Percentiles rank a stretch among this genome's conserved stretches.
phyloP scores from a whole-genome alignment of 1,139 yeast species.

The Casaregolazyma lundiana region DNA sequence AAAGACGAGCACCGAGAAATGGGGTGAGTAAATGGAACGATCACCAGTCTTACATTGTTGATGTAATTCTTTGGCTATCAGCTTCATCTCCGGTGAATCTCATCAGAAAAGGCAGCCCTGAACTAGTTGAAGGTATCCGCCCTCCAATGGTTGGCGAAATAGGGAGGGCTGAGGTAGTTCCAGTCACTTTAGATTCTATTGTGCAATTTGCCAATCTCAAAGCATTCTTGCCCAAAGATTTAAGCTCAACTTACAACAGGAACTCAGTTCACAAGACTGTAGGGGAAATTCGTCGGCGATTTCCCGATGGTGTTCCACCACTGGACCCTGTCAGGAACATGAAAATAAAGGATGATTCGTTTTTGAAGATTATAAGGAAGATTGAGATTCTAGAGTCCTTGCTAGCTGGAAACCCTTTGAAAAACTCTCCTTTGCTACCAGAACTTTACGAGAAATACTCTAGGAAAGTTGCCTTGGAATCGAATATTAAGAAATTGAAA shows the following conservation, averaged over 20 bases:
- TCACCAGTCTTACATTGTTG: slow-evolving; percentile 84
- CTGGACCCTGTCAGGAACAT: slow-evolving; percentile 88
- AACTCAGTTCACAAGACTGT: slow-evolving; percentile 72
- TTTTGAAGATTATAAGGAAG: slow-evolving; percentile 64
- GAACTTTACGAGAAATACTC: slow-evolving; percentile 58
- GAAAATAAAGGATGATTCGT: slow-evolving; percentile 82
- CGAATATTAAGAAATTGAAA: slow-evolving; percentile 56
- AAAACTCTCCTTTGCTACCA: slow-evolving; percentile 60
- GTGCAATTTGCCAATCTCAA: slow-evolving; percentile 73
- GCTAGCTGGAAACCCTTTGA: slow-evolving; percentile 63
- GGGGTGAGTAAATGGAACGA: slow-evolving; percentile 47
- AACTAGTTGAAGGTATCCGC: slow-evolving; percentile 79
- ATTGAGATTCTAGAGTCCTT: slow-evolving; percentile 77
- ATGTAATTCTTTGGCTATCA: slow-evolving; percentile 62
- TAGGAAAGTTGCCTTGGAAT: slow-evolving; percentile 56
- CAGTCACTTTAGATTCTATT: slow-evolving; percentile 77
- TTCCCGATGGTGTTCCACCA: slow-evolving; percentile 84
- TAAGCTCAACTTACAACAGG: slow-evolving; percentile 65
- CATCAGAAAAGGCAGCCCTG: slow-evolving; percentile 51
- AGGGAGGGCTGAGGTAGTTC: slow-evolving; percentile 71
- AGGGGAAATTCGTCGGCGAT: slow-evolving; percentile 71
- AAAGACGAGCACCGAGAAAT: slow-evolving; percentile 43
- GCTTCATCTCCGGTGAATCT: slow-evolving; percentile 55
- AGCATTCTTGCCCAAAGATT: slow-evolving; percentile 74
- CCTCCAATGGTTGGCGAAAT: slow-evolving; percentile 72